Percentiles rank a stretch among this genome's conserved stretches.
Evolutionary conservation across 148 eudicot species (phyloP).

Genomic region (Polygonum maritimum): DNA sequence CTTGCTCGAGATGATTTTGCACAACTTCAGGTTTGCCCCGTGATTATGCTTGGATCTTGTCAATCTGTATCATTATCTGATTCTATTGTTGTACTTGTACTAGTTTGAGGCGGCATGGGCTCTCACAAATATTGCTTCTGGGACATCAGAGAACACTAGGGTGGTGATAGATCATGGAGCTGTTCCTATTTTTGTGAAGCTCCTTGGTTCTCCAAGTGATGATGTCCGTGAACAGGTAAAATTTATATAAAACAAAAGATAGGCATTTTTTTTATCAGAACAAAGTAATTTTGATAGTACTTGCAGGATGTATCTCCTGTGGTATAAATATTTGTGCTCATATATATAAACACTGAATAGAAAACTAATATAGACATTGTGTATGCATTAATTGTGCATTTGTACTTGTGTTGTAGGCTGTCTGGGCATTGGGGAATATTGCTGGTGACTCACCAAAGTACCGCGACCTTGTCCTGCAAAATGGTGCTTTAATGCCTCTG

Average conservation of each 20-base stretch:
- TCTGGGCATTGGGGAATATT: slow-evolving; percentile 80
- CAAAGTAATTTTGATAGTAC: background rate
- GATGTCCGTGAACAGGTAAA: slow-evolving; percentile 81
- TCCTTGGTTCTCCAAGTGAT: slow-evolving; percentile 74
- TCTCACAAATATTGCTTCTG: slow-evolving; percentile 78
- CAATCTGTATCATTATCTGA: background rate
- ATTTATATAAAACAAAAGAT: background rate
- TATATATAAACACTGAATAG: background rate
- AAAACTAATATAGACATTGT: background rate
- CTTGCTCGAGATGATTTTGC: slow-evolving; percentile 68
- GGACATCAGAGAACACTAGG: slow-evolving; percentile 73
- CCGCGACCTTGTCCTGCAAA: slow-evolving; percentile 60
- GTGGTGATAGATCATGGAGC: slow-evolving; percentile 82
- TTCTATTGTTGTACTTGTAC: background rate
- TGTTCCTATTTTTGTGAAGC: slow-evolving; percentile 76
- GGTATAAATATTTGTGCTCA: background rate
- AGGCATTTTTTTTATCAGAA: background rate
- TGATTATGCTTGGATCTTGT: background rate
- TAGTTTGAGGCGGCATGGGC: slow-evolving; percentile 96
- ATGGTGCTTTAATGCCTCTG: slow-evolving; percentile 61
- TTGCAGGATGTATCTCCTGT: background rate
- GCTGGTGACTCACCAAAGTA: slow-evolving; percentile 86
- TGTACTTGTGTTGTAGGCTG: slow-evolving; percentile 36
- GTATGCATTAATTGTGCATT: background rate
- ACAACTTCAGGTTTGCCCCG: slow-evolving; percentile 54